Evolutionary conservation across 2,329 filamentous ascomycete species (phyloP).

Genomic region (Pseudogymnoascus pannorum): DNA sequence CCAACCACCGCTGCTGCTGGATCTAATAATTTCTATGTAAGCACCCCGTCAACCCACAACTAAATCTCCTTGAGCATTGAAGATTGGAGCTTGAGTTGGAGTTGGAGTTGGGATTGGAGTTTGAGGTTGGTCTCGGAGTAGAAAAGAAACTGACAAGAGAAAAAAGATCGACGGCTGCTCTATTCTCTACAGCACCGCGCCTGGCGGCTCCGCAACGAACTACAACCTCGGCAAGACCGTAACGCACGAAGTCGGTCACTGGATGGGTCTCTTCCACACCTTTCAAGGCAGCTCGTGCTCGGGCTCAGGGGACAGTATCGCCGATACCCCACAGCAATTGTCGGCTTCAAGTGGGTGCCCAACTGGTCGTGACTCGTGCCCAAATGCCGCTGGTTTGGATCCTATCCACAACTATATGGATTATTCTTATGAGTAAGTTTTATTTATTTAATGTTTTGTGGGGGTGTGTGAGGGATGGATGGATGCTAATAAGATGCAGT

Average conservation of each 20-base stretch:
- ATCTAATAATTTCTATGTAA: conserved; percentile 28
- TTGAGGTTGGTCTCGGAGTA: conserved; percentile 11
- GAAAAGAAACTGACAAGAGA: not conserved
- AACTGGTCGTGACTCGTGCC: conserved; percentile 31
- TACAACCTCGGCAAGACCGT: conserved; percentile 34
- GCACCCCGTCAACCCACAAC: not conserved
- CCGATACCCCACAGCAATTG: conserved; percentile 35
- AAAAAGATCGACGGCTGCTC: conserved; percentile 31
- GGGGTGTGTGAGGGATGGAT: conserved; percentile 19
- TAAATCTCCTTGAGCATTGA: not conserved
- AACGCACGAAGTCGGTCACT: conserved; percentile 42
- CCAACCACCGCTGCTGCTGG: conserved; percentile 22
- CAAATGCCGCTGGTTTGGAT: conserved; percentile 20
- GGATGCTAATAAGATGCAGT: not conserved
- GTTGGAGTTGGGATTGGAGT: not conserved
- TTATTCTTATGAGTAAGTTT: conserved; percentile 32
- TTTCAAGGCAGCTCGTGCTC: conserved; percentile 37
- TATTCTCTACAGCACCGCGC: conserved; percentile 32
- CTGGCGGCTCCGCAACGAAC: conserved; percentile 30
- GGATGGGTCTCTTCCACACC: conserved; percentile 42
- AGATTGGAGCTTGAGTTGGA: not conserved
- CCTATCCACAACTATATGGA: conserved; percentile 32
- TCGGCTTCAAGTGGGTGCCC: conserved; percentile 32
- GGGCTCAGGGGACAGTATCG: conserved; percentile 32
- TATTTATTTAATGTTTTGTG: not conserved